phyloP scores from a whole-genome alignment of 1,284 basidiomycete genomes.

The Rhizoctonia solani region DNA sequence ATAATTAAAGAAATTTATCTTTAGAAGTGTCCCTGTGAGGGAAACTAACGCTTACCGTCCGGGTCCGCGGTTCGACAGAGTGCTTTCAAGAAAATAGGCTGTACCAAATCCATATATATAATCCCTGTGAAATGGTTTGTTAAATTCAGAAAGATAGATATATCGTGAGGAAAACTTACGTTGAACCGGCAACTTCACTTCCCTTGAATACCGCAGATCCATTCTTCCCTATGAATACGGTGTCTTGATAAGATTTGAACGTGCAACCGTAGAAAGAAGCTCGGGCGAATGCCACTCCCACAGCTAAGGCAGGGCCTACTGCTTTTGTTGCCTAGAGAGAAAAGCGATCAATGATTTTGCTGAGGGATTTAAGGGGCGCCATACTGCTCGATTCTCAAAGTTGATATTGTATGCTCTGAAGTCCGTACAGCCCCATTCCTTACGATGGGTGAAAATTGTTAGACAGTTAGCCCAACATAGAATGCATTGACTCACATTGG shows the following conservation, averaged over 20 bases:
- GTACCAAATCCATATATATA: constrained; percentile 62
- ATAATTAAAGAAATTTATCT: constrained; percentile 44
- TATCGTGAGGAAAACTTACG: constrained; percentile 52
- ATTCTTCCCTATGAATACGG: constrained; percentile 65
- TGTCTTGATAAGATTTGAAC: constrained; percentile 67
- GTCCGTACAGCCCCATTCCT: constrained; percentile 45
- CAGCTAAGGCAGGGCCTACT: constrained; percentile 40
- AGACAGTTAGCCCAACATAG: constrained; percentile 39
- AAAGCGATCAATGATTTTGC: background rate
- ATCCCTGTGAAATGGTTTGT: constrained; percentile 38
- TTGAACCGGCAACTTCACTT: constrained; percentile 64
- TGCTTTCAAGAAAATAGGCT: constrained; percentile 53
- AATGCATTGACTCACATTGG: constrained; percentile 8
- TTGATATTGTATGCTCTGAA: constrained; percentile 71
- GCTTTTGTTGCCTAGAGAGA: constrained; percentile 35
- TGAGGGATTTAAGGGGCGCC: constrained; percentile 39
- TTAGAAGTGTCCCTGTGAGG: too few species aligned
- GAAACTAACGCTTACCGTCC: constrained; percentile 63
- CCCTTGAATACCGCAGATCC: constrained; percentile 64
- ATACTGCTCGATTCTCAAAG: constrained; percentile 66
- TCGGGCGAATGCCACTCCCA: constrained; percentile 37
- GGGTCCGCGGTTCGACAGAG: constrained; percentile 63
- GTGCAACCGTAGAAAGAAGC: constrained; percentile 70
- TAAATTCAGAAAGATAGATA: constrained; percentile 31
- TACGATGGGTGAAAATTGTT: background rate